phyloP scores from a whole-genome alignment of 2,329 filamentous ascomycete species.

The Arachnomyces sp. region DNA sequence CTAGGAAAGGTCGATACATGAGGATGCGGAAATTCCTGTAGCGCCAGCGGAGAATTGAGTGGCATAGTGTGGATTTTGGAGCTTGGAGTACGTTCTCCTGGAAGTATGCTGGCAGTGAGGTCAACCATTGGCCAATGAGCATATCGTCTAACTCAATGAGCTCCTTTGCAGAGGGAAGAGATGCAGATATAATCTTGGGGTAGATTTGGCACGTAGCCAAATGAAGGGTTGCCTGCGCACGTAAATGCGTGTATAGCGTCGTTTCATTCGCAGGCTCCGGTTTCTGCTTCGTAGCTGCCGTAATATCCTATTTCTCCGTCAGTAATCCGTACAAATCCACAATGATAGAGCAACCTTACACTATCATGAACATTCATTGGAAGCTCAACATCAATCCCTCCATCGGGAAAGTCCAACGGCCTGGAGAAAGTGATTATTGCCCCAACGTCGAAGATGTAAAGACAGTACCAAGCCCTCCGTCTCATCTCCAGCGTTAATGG shows the following conservation, averaged over 20 bases:
- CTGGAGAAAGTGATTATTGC: conserved; percentile 44
- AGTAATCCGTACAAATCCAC: not conserved
- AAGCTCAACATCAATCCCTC: conserved; percentile 37
- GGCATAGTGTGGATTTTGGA: conserved; percentile 29
- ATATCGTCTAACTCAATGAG: conserved; percentile 30
- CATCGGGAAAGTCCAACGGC: conserved; percentile 38
- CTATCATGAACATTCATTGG: conserved; percentile 39
- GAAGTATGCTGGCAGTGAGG: conserved; percentile 33
- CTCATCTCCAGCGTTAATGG: conserved; percentile 35
- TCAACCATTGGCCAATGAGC: conserved; percentile 37
- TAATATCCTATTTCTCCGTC: conserved; percentile 23
- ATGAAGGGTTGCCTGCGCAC: conserved; percentile 36
- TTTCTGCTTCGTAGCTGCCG: conserved; percentile 26
- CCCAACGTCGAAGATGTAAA: conserved; percentile 42
- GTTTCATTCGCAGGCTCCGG: conserved; percentile 30
- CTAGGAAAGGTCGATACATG: conserved; percentile 35
- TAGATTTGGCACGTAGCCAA: conserved; percentile 38
- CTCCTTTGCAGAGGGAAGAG: conserved; percentile 34
- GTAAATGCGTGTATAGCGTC: conserved; percentile 37
- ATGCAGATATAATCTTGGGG: conserved; percentile 36
- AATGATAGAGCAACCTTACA: conserved; percentile 11
- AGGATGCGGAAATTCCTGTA: conserved; percentile 38
- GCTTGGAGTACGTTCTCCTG: conserved; percentile 27
- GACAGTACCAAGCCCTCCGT: conserved; percentile 34
- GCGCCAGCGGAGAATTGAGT: conserved; percentile 35